Percentiles rank a stretch among this genome's conserved stretches.
These are phyloP conservation scores for Adenanthera pavonina DNA, from an alignment of 306 rosid genomes.

Conservation along the genomic window DNA sequence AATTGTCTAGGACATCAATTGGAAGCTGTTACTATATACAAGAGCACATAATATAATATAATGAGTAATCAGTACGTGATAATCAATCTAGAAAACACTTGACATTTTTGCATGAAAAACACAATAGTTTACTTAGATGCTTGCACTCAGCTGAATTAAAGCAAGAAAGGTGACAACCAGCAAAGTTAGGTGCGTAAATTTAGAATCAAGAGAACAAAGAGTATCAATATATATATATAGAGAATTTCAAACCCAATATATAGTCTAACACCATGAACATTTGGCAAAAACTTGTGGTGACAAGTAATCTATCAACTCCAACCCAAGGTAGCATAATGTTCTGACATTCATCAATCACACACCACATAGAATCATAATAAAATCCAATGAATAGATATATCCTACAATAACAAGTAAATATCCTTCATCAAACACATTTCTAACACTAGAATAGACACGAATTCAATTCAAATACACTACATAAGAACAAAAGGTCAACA, in stretches of 20 bases:
- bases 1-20: slow-evolving; percentile 35
- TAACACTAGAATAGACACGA: slow-evolving; percentile 1
- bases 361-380: neutral
- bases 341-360: neutral
- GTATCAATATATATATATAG: too few relatives aligned
- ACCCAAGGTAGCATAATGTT: neutral
- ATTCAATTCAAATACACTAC: neutral
- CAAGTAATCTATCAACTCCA: too few relatives aligned
- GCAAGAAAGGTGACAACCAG: too few relatives aligned
- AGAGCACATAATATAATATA: slow-evolving; percentile 24
- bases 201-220: too few relatives aligned
- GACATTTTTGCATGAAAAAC: neutral
- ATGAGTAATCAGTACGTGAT: slow-evolving; percentile 7
- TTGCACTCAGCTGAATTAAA: neutral
- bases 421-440: neutral
- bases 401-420: neutral
- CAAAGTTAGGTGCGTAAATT: too few relatives aligned
- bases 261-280: too few relatives aligned
- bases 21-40: slow-evolving; percentile 34
- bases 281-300: too few relatives aligned
- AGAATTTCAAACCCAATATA: too few relatives aligned
- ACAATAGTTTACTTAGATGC: neutral
- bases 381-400: neutral
- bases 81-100: slow-evolving; percentile 1
- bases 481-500: neutral